Evolutionary conservation across 2,329 filamentous ascomycete genomes (phyloP), one percentile per base, ranked within the genome.

Genomic region (Paramyrothecium roridum): DNA sequence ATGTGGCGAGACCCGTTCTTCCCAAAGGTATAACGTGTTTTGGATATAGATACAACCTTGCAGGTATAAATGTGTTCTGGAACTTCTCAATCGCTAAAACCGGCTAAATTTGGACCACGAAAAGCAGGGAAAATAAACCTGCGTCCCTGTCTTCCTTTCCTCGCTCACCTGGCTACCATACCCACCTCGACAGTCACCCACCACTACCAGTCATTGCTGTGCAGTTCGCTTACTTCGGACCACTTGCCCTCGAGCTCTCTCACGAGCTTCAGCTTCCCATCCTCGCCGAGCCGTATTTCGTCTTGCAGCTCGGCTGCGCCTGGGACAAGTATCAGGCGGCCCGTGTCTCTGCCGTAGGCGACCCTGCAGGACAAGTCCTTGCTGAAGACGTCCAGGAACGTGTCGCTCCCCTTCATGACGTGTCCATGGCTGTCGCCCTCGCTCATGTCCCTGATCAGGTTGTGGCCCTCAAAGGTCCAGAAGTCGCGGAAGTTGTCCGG

Each of bases 401-500:
- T 58, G 8, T 68, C 64, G 52, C 61, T 63, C 48, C 66, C 64
- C 23, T 67, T 54, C 52, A 61, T 56, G 43, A 60, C 54, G 21
- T 61, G 60, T 26, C 62, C 55, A 6, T 64, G 60, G 7, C 62
- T 60, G 10, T 60, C 64, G 54, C 62, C 66, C 48, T 66, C 64
- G 50, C 70, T 61, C 34, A 68, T 65, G 45, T 72, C 69, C 23
- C 61, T 59, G 55, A 72, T 68, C 40, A 72, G 59, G 30, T 72
- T 72, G 54, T 64, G 64, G 19, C 59, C 66, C 54, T 68, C 67
- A 12, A 73, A 61, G 20, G 59, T 64, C 70, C 70, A 72, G 54
- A 72, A 72, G 34, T 69, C 64, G 12, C 70, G 59, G 55, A 73
- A 72, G 50, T 65, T 63, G 21, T 64, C 65, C n/a, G 70, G 69